Evolutionary conservation across 106 monocot species (phyloP).

Genomic region (Vanilla planifolia): DNA sequence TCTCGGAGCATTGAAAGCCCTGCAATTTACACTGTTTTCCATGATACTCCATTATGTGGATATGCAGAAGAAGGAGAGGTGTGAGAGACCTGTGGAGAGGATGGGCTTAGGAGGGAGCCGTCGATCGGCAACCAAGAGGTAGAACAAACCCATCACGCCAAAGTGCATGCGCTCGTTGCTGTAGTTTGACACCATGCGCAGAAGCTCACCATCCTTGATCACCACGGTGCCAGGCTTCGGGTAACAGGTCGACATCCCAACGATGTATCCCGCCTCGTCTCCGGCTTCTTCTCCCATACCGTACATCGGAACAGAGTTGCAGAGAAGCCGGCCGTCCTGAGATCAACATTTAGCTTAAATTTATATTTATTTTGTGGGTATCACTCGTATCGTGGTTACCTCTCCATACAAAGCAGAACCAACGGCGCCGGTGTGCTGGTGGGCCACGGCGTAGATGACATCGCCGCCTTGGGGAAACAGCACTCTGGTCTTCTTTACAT

Average conservation of each 20-base stretch:
- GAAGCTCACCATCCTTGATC: constrained; percentile 35
- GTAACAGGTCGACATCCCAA: constrained; percentile 63
- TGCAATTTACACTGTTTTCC: neutral
- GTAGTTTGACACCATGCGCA: constrained; percentile 49
- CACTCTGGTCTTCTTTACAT: constrained; percentile 28
- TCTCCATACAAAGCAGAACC: constrained; percentile 59
- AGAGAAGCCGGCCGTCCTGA: constrained; percentile 40
- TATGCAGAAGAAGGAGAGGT: no score
- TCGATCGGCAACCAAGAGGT: constrained; percentile 34
- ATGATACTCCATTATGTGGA: neutral
- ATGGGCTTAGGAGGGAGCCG: neutral
- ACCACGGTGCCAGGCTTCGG: constrained; percentile 33
- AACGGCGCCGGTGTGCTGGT: constrained; percentile 64
- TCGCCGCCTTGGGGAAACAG: constrained; percentile 62
- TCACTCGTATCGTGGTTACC: constrained; percentile 38
- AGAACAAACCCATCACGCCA: constrained; percentile 62
- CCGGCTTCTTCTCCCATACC: constrained; percentile 42
- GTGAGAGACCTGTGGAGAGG: no score
- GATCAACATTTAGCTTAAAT: no score
- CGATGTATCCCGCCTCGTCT: constrained; percentile 53
- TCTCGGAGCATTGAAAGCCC: neutral
- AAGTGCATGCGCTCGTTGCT: constrained; percentile 31
- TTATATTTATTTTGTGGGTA: no score
- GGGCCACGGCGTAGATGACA: constrained; percentile 65
- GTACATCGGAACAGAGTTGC: constrained; percentile 34